Evolutionary conservation across 176 grass and related monocot genomes (phyloP).

Genomic region (Triticum urartu): DNA sequence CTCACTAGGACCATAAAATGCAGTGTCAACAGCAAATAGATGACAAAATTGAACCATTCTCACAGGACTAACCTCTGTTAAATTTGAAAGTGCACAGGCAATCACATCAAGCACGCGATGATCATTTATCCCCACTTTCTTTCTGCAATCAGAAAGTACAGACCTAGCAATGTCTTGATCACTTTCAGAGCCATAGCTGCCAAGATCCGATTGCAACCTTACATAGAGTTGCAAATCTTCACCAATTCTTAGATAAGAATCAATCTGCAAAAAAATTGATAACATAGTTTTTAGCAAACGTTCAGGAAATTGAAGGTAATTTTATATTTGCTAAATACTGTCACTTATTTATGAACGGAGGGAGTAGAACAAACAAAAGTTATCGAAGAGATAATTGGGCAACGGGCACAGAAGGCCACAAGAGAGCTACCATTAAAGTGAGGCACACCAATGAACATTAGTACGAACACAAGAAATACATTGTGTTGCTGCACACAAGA

Average conservation of each 20-base stretch:
- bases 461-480: too few species aligned
- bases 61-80: conserved; percentile 57
- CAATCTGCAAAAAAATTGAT: conserved; percentile 58
- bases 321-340: conserved; percentile 11
- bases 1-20: background rate
- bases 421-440: background rate
- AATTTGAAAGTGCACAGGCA: conserved; percentile 49
- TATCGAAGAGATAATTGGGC: background rate
- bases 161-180: conserved; percentile 69
- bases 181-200: conserved; percentile 66
- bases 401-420: background rate
- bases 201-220: conserved; percentile 77
- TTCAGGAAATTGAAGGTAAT: conserved; percentile 4
- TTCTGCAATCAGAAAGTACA: conserved; percentile 59
- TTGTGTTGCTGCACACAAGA: background rate
- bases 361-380: background rate
- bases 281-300: conserved; percentile 21
- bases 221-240: conserved; percentile 91
- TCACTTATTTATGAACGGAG: too few species aligned
- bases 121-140: conserved; percentile 46
- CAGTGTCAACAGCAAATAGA: conserved; percentile 25
- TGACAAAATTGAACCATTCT: background rate
- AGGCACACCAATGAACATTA: background rate
- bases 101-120: conserved; percentile 67
- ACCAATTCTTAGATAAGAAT: conserved; percentile 84